phyloP scores from a whole-genome alignment of 2,329 filamentous ascomycete species.

The Exserohilum turcica region DNA sequence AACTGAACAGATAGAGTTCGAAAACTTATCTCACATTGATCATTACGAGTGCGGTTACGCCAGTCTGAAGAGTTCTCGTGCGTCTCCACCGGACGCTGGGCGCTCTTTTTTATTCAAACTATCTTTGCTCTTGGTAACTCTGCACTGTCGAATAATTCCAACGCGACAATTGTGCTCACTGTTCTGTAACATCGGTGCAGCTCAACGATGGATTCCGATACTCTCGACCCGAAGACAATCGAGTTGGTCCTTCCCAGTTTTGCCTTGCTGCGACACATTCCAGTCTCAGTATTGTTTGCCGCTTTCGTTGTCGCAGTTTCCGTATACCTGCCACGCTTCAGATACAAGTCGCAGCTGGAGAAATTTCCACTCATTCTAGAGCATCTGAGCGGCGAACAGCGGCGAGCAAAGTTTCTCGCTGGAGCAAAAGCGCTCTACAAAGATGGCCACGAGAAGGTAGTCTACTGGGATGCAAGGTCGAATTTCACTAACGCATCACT shows the following conservation, averaged over 20 bases:
- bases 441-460: constrained; percentile 37
- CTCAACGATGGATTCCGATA: neutral
- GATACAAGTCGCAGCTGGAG: constrained; percentile 26
- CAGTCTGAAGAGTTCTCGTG: neutral
- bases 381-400: constrained; percentile 20
- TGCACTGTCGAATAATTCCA: neutral
- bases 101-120: neutral
- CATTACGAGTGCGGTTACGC: neutral
- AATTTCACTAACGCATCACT: constrained; percentile 4
- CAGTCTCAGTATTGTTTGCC: constrained; percentile 30
- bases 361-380: constrained; percentile 29
- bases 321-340: constrained; percentile 27
- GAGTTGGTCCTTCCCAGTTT: neutral
- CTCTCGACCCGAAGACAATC: neutral
- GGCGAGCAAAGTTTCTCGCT: constrained; percentile 23
- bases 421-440: constrained; percentile 32
- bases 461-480: neutral
- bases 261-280: constrained; percentile 14
- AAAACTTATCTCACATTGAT: neutral
- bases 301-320: constrained; percentile 27
- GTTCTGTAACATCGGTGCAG: neutral
- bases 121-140: neutral
- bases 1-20: neutral
- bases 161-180: neutral
- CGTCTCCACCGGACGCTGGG: neutral